Percentiles rank a stretch among this genome's conserved stretches.
These are phyloP conservation scores for Neofusicoccum sp. DNA, from an alignment of 2,329 filamentous ascomycete species.

Conservation along the genomic window DNA sequence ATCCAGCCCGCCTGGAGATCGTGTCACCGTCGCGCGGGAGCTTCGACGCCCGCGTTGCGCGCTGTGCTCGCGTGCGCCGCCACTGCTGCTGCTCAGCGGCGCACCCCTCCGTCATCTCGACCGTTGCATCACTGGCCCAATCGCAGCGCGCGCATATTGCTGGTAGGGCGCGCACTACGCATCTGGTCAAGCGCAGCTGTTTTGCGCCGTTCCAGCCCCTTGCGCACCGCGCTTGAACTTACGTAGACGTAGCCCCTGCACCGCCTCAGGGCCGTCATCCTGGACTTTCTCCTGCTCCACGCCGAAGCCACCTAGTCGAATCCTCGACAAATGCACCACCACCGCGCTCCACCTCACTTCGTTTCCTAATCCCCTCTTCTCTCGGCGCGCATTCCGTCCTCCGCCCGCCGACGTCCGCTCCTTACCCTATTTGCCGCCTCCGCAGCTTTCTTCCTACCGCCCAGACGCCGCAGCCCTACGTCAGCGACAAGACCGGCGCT, in stretches of 20 bases:
- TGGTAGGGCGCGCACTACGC: background rate
- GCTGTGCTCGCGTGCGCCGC: background rate
- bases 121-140: background rate
- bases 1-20: slow-evolving; percentile 8
- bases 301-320: slow-evolving; percentile 15
- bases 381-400: background rate
- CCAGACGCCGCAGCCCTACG: slow-evolving; percentile 10
- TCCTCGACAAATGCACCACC: slow-evolving; percentile 9
- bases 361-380: background rate
- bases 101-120: background rate
- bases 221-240: slow-evolving; percentile 13
- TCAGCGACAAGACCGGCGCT: slow-evolving; percentile 14
- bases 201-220: slow-evolving; percentile 6
- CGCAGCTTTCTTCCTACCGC: background rate
- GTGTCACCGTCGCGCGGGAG: slow-evolving; percentile 12
- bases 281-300: slow-evolving; percentile 11
- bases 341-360: background rate
- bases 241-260: slow-evolving; percentile 19
- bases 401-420: slow-evolving; percentile 14
- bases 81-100: background rate
- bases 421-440: background rate
- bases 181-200: background rate
- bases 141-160: background rate
- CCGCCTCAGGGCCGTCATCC: slow-evolving; percentile 12
- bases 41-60: background rate